Evolutionary conservation across 768 basidiomycete species (phyloP), one percentile per base, ranked within the genome.

Genomic region (Lactarius akahatsu): DNA sequence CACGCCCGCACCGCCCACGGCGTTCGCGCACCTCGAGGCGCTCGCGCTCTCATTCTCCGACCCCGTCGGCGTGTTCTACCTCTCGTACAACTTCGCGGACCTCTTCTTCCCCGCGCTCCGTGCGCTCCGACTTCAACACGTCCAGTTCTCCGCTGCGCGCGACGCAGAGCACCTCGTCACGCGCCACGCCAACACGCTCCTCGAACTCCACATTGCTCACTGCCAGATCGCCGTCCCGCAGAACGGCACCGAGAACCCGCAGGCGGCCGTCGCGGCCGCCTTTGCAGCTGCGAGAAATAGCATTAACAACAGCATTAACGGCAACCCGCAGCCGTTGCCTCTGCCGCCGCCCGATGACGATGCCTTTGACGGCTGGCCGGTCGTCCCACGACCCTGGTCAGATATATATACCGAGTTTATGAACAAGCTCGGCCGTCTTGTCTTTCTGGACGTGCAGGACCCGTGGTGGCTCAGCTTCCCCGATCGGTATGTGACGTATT

Each of bases 381-480:
- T n/a, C 3, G 62, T 67, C 16, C 41, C 66, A 41, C 57, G 62
- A 23, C 66, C 61, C 3, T 67, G 66, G 66, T 63, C 66, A 20
- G 57, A 55, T 2, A 59, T 67, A 18, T 63, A 63, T 28, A 13
- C 26, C 10, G 58, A 67, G 7, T 50, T 67, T 5, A 18, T 26
- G 16, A 38, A 59, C 4, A 40, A 55, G n/a, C 66, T 67, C 50
- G 11, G 41, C 13, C 62, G 26, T 3, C 62, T 67, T 11, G 62
- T 67, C 9, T 67, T 38, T 50, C 32, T 67, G 57, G 62, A 63
- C 26, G 58, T 63, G 18, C 32, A 45, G 41, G 66, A 67, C 38
- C 30, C 66, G 6, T 67, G 66, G 66, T 67, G 66, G 66, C 34
- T 67, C 18, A 62, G 65, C 36, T 66, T 59, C 18, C 66, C 66